A percentile compares a stretch with the other conserved stretches of the same genome.
phyloP scores from a whole-genome alignment of 164 flowering plant species.

The Sextonia rubra region DNA sequence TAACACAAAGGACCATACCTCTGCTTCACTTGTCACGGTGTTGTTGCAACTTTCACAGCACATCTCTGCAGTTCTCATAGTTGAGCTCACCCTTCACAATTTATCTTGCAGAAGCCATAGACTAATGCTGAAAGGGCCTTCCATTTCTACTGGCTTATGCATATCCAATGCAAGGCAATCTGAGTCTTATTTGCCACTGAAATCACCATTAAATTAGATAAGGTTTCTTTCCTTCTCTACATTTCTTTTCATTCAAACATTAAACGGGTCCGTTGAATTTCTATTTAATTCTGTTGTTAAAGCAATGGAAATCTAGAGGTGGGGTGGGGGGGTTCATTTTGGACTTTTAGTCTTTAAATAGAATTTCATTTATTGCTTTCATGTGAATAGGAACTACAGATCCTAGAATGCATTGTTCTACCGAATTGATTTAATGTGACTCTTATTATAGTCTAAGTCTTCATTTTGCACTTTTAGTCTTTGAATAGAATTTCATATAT shows the following conservation, averaged over 20 bases:
- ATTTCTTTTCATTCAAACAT: neutral
- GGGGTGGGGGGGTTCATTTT: neutral
- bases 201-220: slow-evolving; percentile 36
- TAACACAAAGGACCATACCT: no score
- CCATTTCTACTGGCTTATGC: slow-evolving; percentile 15
- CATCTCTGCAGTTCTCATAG: slow-evolving; percentile 5
- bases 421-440: neutral
- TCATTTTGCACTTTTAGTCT: no score
- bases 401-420: neutral
- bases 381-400: no score
- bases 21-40: slow-evolving; percentile 14
- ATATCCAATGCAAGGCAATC: slow-evolving; percentile 28
- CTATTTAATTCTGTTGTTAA: neutral
- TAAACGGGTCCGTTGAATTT: neutral
- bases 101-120: slow-evolving; percentile 1
- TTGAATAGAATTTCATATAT: no score
- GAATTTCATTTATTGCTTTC: neutral
- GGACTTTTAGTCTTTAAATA: no score
- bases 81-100: slow-evolving; percentile 15
- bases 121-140: slow-evolving; percentile 10
- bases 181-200: slow-evolving; percentile 17
- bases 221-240: slow-evolving; percentile 24
- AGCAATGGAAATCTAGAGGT: neutral
- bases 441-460: neutral
- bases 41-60: slow-evolving; percentile 19